These are phyloP conservation scores for Datura wrightii DNA, from an alignment of 257 asterid genomes.

Conservation along the genomic window DNA sequence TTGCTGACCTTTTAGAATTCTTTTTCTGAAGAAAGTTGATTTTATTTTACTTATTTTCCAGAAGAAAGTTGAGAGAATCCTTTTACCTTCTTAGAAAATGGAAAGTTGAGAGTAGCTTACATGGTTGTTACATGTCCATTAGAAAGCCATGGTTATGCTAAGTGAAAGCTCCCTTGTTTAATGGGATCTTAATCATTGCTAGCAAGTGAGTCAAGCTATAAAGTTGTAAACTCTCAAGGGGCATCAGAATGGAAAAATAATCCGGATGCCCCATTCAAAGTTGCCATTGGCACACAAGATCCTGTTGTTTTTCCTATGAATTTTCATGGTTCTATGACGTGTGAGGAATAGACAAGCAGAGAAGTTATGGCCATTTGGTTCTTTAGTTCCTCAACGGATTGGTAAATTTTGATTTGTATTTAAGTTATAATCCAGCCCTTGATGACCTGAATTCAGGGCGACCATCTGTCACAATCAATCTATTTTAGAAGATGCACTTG, in stretches of 20 bases:
- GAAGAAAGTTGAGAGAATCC: neutral
- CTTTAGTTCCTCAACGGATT: neutral
- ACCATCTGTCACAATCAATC: constrained; percentile 25
- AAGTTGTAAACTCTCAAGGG: neutral
- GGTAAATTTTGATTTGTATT: neutral
- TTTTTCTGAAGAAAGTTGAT: neutral
- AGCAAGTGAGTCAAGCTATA: neutral
- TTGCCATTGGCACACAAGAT: neutral
- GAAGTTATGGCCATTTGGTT: neutral
- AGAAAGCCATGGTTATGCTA: neutral
- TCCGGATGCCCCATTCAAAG: neutral
- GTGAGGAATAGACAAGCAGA: too few species aligned
- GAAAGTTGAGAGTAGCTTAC: neutral
- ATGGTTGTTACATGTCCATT: constrained; percentile 12
- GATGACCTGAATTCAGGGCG: neutral
- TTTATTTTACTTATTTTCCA: too few species aligned
- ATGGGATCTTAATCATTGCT: constrained; percentile 26
- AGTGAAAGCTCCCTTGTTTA: neutral
- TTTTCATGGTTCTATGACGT: neutral
- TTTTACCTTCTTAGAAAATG: too few species aligned
- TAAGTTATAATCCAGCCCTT: neutral
- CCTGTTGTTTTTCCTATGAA: neutral
- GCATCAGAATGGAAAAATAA: neutral
- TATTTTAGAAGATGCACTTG: constrained; percentile 28
- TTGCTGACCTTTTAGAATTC: neutral